These are phyloP conservation scores for Coemansia sp. DNA, from an alignment of 192 early-diverging fungal species.

Conservation along the genomic window DNA sequence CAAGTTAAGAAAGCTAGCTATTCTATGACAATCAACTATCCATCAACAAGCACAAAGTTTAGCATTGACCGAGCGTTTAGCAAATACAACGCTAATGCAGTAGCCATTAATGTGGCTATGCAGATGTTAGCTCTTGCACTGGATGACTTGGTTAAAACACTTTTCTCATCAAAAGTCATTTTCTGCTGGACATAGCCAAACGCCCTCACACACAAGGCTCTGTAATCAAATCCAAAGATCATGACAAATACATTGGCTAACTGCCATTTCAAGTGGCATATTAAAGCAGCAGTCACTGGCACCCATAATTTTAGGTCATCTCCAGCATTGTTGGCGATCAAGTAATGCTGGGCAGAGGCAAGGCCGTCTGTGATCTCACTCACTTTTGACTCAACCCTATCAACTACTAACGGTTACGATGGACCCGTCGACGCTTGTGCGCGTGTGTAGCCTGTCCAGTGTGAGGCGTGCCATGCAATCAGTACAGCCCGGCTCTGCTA, in stretches of 20 bases:
- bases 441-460: conserved; percentile 5
- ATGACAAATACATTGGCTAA: background rate
- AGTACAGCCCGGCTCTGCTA: background rate
- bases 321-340: background rate
- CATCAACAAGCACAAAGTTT: no score
- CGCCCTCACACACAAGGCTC: no score
- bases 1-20: background rate
- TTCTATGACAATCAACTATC: background rate
- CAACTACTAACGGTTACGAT: background rate
- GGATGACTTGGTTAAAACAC: background rate
- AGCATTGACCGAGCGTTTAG: no score
- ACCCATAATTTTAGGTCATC: background rate
- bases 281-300: background rate
- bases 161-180: background rate
- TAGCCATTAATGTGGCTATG: background rate
- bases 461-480: conserved; percentile 1
- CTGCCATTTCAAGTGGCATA: background rate
- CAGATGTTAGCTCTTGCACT: background rate
- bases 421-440: conserved; percentile 15
- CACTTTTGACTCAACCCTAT: background rate
- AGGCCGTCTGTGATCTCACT: background rate
- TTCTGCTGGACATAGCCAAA: background rate
- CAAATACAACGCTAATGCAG: background rate
- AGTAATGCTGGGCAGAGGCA: background rate
- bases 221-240: background rate